Evolutionary conservation across 768 basidiomycete genomes (phyloP), one percentile per base, ranked within the genome.

Genomic region (Collybia mongolica): DNA sequence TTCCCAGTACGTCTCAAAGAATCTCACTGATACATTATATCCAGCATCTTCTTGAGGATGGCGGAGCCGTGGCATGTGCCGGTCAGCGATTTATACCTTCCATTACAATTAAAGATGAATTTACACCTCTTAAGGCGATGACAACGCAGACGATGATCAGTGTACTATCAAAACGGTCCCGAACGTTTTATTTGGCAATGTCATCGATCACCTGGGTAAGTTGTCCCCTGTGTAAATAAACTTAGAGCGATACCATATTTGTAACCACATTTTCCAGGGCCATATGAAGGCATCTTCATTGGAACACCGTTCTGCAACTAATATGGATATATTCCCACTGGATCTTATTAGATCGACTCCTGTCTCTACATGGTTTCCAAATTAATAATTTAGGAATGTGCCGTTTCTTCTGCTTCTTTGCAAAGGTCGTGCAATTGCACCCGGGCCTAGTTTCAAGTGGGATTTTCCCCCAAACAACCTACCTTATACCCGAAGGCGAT

Each of bases 141-240:
- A 84, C 57, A 76, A 82, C 49, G 68, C 64, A 2, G 65, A 62
- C 4, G 71, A 75, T 32, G 15, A 63, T 3, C 56, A 71, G 29
- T 83, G 83, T 60, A 74, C 75, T 28, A 74, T 77, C 51, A 56
- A 62, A 51, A 67, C 67, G 0, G 80, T 81, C 0, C 72, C 77
- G 5, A 72, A 69, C 51, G 57, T 84, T 46, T 48, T 76, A 14
- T 60, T 58, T 8, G 69, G 74, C 17, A 57, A 79, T 49, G 57
- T 76, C 38, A 47, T 72, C 15, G 54, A 82, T 57, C 81, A 83
- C 56, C 47, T 75, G 36, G 80, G 81, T 55, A 44, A 22, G 46
- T 39, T 39, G 32, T 32, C 32, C 14, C 20, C 29, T 29, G 29
- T 11, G 44, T 22, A 22, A 50, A 44, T 39, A 8, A 46, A 23